Conservation (phyloP, 495 filamentous ascomycete genomes). For the Penicillium cosmopolitanum region DNA sequence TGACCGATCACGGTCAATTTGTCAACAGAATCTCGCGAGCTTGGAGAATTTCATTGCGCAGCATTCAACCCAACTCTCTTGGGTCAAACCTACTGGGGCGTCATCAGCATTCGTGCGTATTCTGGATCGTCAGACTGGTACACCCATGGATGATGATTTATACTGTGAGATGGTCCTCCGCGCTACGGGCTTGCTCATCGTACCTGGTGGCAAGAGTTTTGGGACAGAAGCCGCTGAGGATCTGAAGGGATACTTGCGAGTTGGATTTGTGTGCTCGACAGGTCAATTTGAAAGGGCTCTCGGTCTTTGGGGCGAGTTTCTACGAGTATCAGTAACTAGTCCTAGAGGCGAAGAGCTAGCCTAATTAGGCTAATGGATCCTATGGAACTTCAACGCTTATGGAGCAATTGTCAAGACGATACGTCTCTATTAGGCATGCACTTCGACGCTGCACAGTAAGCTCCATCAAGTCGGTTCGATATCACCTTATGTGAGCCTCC, state of each 20-base stretch:
- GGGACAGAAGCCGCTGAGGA: slow-evolving; percentile 54
- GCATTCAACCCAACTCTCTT: slow-evolving; percentile 57
- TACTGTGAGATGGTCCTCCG: slow-evolving; percentile 68
- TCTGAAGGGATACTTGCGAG: slow-evolving; percentile 71
- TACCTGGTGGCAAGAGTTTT: slow-evolving; percentile 73
- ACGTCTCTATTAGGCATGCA: no score
- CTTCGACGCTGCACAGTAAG: no score
- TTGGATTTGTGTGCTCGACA: slow-evolving; percentile 64
- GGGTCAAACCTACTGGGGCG: slow-evolving; percentile 72
- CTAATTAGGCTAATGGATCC: no score
- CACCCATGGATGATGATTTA: slow-evolving; percentile 63
- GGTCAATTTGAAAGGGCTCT: slow-evolving; percentile 55
- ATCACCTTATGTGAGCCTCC: no score
- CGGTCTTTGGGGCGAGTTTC: slow-evolving; percentile 8
- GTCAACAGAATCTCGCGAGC: slow-evolving; percentile 64
- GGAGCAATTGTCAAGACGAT: no score
- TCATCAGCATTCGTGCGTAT: slow-evolving; percentile 77
- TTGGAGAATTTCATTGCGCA: slow-evolving; percentile 64
- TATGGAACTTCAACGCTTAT: no score
- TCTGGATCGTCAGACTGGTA: slow-evolving; percentile 45
- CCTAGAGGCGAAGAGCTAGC: no score
- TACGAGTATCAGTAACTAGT: not conserved
- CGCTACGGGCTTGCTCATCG: slow-evolving; percentile 68
- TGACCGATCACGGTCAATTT: slow-evolving; percentile 61
- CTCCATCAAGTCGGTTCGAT: no score